Conservation (phyloP, 352 stramenopile genomes). For the Globisporangium abappressorium region DNA sequence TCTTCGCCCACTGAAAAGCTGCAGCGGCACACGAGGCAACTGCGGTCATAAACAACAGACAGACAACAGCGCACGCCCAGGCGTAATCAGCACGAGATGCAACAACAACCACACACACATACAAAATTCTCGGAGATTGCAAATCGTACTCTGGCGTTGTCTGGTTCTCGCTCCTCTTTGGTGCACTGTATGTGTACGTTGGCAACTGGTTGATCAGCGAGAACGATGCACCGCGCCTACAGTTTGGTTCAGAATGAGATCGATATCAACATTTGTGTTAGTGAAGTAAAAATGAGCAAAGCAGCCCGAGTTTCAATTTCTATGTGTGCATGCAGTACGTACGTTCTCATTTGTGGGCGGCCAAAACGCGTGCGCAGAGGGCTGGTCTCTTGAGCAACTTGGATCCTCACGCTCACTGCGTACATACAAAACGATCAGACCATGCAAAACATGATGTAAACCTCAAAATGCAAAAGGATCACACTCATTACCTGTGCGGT, state of each 20-base stretch:
- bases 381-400: slow-evolving; percentile 27
- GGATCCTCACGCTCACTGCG: slow-evolving; percentile 57
- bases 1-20: slow-evolving; percentile 88
- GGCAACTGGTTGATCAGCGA: slow-evolving; percentile 78
- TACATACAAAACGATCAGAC: background rate
- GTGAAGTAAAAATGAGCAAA: background rate
- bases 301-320: background rate
- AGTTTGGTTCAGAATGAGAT: slow-evolving; percentile 3
- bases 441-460: background rate
- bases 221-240: slow-evolving; percentile 56
- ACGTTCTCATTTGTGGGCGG: slow-evolving; percentile 34
- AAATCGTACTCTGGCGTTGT: slow-evolving; percentile 54
- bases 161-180: slow-evolving; percentile 39
- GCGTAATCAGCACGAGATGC: background rate
- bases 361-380: slow-evolving; percentile 22
- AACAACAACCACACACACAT: background rate
- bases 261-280: background rate
- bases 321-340: slow-evolving; percentile 2
- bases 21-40: slow-evolving; percentile 92
- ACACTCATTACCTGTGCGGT: slow-evolving; percentile 30
- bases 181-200: slow-evolving; percentile 67
- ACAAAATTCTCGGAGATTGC: background rate
- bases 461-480: background rate
- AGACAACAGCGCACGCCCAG: background rate
- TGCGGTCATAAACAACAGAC: slow-evolving; percentile 23